phyloP scores from a whole-genome alignment of 2,329 filamentous ascomycete species.

The Madurella mycetomatis region DNA sequence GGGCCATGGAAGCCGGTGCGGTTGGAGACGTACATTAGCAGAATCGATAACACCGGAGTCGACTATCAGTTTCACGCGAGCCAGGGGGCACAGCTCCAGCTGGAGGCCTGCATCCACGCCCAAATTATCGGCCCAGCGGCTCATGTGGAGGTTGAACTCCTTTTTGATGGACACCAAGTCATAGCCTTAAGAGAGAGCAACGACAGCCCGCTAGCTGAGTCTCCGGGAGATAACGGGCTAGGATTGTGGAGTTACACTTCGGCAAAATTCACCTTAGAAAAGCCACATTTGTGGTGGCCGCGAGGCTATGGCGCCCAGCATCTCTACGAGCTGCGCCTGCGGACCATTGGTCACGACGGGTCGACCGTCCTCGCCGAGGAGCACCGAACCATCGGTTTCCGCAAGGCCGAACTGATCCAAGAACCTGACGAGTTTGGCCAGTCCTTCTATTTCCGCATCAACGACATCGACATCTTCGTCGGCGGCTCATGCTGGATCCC shows the following conservation, averaged over 20 bases:
- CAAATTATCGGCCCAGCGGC: conserved; percentile 16
- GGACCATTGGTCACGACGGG: conserved; percentile 9
- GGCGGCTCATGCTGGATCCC: conserved; percentile 38
- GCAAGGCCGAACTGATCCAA: conserved; percentile 46
- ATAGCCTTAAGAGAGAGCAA: not conserved
- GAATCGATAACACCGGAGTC: conserved; percentile 55
- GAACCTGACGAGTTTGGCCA: conserved; percentile 38
- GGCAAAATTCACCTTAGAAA: not conserved
- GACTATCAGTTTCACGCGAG: conserved; percentile 24
- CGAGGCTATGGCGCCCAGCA: conserved; percentile 35
- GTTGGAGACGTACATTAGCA: conserved; percentile 58
- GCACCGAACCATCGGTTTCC: conserved; percentile 48
- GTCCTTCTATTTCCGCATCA: conserved; percentile 37
- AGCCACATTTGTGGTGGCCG: conserved; percentile 37
- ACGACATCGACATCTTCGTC: conserved; percentile 33
- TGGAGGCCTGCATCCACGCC: conserved; percentile 3
- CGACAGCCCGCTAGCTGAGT: no score
- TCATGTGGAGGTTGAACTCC: conserved; percentile 14
- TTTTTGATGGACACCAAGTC: conserved; percentile 22
- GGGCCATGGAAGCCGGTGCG: conserved; percentile 64
- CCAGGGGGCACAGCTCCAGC: not conserved
- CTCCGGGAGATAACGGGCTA: not conserved
- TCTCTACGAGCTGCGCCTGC: conserved; percentile 47
- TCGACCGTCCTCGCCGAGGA: conserved; percentile 25
- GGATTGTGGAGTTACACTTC: conserved; percentile 7